phyloP scores from a whole-genome alignment of 192 early-diverging fungal genomes.

The Coemansia sp. region DNA sequence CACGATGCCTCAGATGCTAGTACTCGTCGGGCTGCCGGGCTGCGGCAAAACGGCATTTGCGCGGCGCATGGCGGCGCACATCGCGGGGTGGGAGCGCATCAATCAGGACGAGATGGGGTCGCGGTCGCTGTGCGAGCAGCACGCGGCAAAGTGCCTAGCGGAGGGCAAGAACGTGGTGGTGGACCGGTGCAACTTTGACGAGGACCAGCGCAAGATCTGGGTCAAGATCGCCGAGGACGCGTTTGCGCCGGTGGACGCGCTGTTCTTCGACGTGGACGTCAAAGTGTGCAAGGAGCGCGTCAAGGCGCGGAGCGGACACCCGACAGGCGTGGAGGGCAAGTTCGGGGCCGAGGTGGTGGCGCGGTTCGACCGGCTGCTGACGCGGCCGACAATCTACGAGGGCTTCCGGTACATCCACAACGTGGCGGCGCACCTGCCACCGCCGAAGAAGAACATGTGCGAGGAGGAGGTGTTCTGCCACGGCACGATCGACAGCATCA shows the following conservation, averaged over 20 bases:
- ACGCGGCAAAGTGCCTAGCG: constrained; percentile 44
- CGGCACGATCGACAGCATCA: constrained; percentile 43
- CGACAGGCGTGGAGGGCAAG: constrained; percentile 65
- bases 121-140: constrained; percentile 62
- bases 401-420: constrained; percentile 54
- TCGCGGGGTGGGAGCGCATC: constrained; percentile 59
- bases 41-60: constrained; percentile 73
- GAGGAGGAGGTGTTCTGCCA: constrained; percentile 47
- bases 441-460: constrained; percentile 44
- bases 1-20: constrained; percentile 57
- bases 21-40: constrained; percentile 71
- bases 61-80: constrained; percentile 36
- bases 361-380: constrained; percentile 54
- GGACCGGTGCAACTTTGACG: constrained; percentile 78
- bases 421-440: constrained; percentile 45
- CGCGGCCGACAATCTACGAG: constrained; percentile 50
- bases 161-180: constrained; percentile 65
- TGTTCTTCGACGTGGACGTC: constrained; percentile 63
- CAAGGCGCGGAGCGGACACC: constrained; percentile 58
- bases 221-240: constrained; percentile 60
- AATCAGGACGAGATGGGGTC: constrained; percentile 73
- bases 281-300: constrained; percentile 65
- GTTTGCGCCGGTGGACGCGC: constrained; percentile 57
- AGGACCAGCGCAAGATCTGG: constrained; percentile 68
- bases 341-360: constrained; percentile 60